phyloP scores from a whole-genome alignment of 179 eudicot genomes.

The Actinidia arguta region DNA sequence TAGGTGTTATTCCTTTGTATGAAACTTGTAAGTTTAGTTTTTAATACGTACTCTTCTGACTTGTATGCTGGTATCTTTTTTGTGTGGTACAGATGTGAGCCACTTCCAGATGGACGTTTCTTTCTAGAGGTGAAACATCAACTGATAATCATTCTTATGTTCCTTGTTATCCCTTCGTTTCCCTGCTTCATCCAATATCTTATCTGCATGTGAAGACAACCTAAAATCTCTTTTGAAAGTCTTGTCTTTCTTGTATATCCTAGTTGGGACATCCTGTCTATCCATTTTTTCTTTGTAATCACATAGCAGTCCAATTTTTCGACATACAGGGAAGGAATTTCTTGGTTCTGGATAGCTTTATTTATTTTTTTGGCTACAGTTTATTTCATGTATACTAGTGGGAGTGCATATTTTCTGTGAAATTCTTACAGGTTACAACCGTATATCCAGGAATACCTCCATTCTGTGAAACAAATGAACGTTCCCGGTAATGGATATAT shows the following conservation, averaged over 20 bases:
- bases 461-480: slow-evolving; percentile 13
- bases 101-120: slow-evolving; percentile 99
- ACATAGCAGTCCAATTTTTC: slow-evolving; percentile 1
- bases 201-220: background rate
- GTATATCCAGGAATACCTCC: background rate
- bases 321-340: background rate
- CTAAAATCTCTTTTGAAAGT: background rate
- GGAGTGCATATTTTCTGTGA: background rate
- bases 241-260: background rate
- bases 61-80: background rate
- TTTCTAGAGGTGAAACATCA: slow-evolving; percentile 77
- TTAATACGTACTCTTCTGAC: background rate
- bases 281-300: background rate
- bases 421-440: background rate
- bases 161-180: background rate
- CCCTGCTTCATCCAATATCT: background rate
- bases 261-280: background rate
- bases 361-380: background rate
- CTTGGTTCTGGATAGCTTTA: background rate
- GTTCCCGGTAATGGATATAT: background rate
- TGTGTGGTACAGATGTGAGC: slow-evolving; percentile 81
- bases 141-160: background rate
- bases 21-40: slow-evolving; percentile 5
- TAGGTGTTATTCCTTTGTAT: slow-evolving; percentile 37
- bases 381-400: background rate